phyloP scores from a whole-genome alignment of 2,329 filamentous ascomycete genomes.

The Cercospora zeae-maydis region DNA sequence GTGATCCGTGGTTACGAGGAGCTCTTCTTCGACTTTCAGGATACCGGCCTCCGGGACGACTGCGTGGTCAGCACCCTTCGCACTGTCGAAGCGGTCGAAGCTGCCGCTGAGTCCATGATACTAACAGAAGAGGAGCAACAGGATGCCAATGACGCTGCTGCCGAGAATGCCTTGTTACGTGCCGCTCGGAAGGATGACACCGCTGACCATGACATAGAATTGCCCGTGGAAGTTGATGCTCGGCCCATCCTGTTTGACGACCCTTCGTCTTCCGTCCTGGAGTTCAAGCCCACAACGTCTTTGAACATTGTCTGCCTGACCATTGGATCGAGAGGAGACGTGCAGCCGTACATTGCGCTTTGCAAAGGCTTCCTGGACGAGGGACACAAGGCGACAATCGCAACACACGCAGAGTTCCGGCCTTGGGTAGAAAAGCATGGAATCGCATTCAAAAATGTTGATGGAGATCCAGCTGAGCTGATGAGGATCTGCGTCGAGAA shows the following conservation, averaged over 20 bases:
- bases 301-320: conserved; percentile 88
- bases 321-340: conserved; percentile 91
- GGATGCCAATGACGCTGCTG: conserved; percentile 69
- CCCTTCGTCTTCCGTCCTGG: conserved; percentile 77
- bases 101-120: conserved; percentile 65
- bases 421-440: conserved; percentile 88
- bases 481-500: conserved; percentile 97
- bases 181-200: conserved; percentile 59
- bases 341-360: conserved; percentile 94
- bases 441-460: conserved; percentile 85
- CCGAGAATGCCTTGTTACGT: conserved; percentile 74
- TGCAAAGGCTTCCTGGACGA: conserved; percentile 87
- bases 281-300: conserved; percentile 79
- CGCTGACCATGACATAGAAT: conserved; percentile 37
- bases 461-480: conserved; percentile 86
- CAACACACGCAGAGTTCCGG: conserved; percentile 87
- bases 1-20: conserved; percentile 93
- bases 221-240: conserved; percentile 45
- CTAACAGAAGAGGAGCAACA: conserved; percentile 66
- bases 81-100: conserved; percentile 68
- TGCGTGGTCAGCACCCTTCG: conserved; percentile 78
- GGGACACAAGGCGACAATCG: conserved; percentile 81
- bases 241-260: conserved; percentile 87
- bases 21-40: conserved; percentile 89
- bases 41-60: conserved; percentile 76